phyloP scores from a whole-genome alignment of 257 asterid genomes.

The Plectranthus barbatus region DNA sequence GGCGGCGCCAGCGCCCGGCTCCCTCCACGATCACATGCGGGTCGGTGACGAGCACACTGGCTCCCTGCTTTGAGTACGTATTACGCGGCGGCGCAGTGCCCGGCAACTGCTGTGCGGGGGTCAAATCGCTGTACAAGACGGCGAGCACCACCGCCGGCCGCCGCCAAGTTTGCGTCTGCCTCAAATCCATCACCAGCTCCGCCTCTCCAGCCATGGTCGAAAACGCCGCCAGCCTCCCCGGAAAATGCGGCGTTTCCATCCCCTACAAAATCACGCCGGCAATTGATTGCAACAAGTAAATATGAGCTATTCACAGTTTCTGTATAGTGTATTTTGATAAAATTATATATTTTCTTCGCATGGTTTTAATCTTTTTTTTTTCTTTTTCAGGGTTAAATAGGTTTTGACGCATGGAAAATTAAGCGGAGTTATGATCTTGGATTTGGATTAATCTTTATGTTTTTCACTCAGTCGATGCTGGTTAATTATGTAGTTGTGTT shows the following conservation, averaged over 20 bases:
- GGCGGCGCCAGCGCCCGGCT: constrained; percentile 16
- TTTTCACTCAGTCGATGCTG: no score
- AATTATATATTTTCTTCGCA: no score
- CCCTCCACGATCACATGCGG: constrained; percentile 27
- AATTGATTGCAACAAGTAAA: constrained; percentile 35
- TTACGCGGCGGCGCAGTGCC: constrained; percentile 27
- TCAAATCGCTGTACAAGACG: constrained; percentile 18
- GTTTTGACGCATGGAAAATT: no score
- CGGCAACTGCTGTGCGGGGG: constrained; percentile 18
- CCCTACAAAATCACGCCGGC: constrained; percentile 35
- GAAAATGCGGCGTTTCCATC: constrained; percentile 32
- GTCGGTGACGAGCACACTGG: constrained; percentile 19
- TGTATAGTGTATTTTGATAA: no score
- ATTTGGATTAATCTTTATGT: no score
- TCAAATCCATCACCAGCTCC: constrained; percentile 29
- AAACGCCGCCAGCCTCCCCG: constrained; percentile 37
- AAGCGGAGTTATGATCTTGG: no score
- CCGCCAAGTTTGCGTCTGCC: constrained; percentile 29
- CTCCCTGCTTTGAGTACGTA: constrained; percentile 35
- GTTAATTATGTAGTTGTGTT: no score
- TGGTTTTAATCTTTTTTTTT: background rate
- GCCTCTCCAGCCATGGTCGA: constrained; percentile 11
- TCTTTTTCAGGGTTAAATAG: no score
- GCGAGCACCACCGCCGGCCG: constrained; percentile 30
- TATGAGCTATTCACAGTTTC: background rate